Percentiles rank a stretch among this genome's conserved stretches.
Conservation (phyloP, 1,284 basidiomycete genomes). For the Cryptococcus sp. region DNA sequence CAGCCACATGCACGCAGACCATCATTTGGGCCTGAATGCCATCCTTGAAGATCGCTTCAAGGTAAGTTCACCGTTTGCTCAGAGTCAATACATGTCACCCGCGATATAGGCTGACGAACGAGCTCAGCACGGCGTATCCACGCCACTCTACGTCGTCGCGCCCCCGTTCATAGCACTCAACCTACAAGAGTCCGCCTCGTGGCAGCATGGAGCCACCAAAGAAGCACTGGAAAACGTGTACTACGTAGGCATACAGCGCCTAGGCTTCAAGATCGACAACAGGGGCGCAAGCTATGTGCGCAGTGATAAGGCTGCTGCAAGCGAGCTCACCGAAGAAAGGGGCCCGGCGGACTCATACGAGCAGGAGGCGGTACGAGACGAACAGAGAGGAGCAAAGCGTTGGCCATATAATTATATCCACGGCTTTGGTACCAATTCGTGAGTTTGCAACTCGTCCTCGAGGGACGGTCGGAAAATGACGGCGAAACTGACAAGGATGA, state of each 20-base stretch:
- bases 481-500: neutral
- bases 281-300: no score
- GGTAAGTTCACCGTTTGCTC: slow-evolving; percentile 57
- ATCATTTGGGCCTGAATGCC: slow-evolving; percentile 80
- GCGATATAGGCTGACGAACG: neutral
- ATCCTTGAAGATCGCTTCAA: slow-evolving; percentile 71
- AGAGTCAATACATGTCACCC: neutral
- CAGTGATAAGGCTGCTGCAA: neutral
- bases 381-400: slow-evolving; percentile 17
- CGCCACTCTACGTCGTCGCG: slow-evolving; percentile 67
- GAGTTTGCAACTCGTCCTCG: neutral
- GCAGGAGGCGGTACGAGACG: slow-evolving; percentile 12
- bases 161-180: slow-evolving; percentile 48
- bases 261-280: slow-evolving; percentile 19
- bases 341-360: slow-evolving; percentile 12
- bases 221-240: slow-evolving; percentile 43
- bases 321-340: neutral
- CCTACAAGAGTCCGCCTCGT: slow-evolving; percentile 52
- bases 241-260: slow-evolving; percentile 37
- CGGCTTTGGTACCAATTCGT: slow-evolving; percentile 10
- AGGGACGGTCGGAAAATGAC: no score
- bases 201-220: slow-evolving; percentile 31
- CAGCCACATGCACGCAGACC: slow-evolving; percentile 90
- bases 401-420: slow-evolving; percentile 29
- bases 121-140: slow-evolving; percentile 31